Conservation (phyloP, 2,329 filamentous ascomycete species). For the Aspergillus sp. region DNA sequence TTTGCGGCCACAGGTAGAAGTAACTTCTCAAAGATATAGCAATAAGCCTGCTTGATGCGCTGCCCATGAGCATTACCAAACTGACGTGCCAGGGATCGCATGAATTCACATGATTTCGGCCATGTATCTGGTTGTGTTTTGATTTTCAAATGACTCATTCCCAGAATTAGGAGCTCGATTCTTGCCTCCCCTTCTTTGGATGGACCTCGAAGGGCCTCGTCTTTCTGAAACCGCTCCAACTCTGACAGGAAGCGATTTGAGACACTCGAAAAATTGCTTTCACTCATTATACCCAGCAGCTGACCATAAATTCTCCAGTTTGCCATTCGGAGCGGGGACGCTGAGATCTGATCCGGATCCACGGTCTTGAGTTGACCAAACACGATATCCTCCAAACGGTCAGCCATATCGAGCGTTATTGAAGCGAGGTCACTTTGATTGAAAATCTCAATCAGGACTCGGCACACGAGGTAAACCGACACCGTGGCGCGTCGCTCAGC, state of each 20-base stretch:
- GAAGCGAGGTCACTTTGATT: conserved; percentile 75
- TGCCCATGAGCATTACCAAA: conserved; percentile 83
- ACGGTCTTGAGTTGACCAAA: conserved; percentile 90
- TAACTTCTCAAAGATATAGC: conserved; percentile 80
- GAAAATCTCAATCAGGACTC: conserved; percentile 90
- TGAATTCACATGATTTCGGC: conserved; percentile 82
- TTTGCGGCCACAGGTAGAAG: conserved; percentile 80
- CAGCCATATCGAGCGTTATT: conserved; percentile 86
- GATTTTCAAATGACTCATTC: conserved; percentile 83
- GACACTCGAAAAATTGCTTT: conserved; percentile 80
- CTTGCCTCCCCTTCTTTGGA: conserved; percentile 65
- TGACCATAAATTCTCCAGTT: conserved; percentile 96
- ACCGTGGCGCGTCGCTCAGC: conserved; percentile 86
- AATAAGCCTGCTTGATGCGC: conserved; percentile 88
- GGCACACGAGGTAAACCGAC: conserved; percentile 91
- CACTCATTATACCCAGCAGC: conserved; percentile 91
- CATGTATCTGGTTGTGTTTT: conserved; percentile 67
- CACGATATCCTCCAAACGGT: conserved; percentile 89
- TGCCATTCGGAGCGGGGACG: conserved; percentile 74
- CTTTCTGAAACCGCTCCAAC: conserved; percentile 69
- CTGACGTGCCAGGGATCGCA: conserved; percentile 71
- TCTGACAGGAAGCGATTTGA: conserved; percentile 75
- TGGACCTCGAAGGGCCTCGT: conserved; percentile 48
- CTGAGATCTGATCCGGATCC: conserved; percentile 66
- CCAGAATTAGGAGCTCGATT: conserved; percentile 78